Conservation (phyloP, 257 asterid species). For the Solanum commersonii region DNA sequence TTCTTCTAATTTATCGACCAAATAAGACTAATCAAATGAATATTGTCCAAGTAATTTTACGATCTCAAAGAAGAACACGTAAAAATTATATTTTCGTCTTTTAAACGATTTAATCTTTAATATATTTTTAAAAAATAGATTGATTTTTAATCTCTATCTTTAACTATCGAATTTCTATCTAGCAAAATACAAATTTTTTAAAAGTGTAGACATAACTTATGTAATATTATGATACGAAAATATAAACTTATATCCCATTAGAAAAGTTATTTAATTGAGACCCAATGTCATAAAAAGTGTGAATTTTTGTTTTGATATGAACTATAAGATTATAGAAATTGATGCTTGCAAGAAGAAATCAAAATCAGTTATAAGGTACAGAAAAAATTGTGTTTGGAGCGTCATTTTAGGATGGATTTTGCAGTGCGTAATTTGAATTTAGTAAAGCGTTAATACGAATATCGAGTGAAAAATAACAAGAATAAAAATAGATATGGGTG, state of each 20-base stretch:
- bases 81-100: background rate
- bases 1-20: background rate
- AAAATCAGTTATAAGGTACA: too few relatives aligned
- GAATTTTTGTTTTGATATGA: background rate
- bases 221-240: too few relatives aligned
- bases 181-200: accelerated
- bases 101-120: background rate
- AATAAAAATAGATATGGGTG: too few relatives aligned
- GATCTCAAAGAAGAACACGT: background rate
- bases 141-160: background rate
- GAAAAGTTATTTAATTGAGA: background rate
- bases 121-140: background rate
- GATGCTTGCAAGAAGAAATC: background rate
- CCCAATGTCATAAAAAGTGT: background rate
- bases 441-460: too few relatives aligned
- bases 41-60: background rate
- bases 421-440: too few relatives aligned
- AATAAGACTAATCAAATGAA: background rate
- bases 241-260: too few relatives aligned
- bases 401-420: too few relatives aligned
- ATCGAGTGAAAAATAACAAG: too few relatives aligned
- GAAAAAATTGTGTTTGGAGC: too few relatives aligned
- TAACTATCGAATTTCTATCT: background rate
- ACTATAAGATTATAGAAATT: background rate
- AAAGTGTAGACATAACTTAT: too few relatives aligned